Conservation (phyloP, 208 protist species). For the Leishmania mexicana region DNA sequence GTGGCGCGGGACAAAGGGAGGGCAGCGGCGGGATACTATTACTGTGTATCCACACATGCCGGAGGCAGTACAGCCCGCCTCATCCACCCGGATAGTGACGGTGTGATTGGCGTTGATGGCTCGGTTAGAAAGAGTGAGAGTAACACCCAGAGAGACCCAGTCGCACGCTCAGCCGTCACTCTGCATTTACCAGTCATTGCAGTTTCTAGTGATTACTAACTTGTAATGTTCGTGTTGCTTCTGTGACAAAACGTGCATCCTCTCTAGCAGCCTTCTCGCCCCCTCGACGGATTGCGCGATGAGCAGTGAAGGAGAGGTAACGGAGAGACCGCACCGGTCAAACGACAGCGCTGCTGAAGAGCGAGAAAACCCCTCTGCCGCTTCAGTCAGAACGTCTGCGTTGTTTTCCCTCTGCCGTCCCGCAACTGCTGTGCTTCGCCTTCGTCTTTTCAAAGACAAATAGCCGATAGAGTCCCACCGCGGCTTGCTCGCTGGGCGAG, state of each 20-base stretch:
- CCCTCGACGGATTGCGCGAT: background rate
- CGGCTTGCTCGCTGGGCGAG: slow-evolving; percentile 44
- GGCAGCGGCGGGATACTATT: background rate
- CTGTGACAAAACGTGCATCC: background rate
- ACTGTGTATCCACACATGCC: background rate
- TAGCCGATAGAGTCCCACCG: slow-evolving; percentile 51
- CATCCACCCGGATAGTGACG: background rate
- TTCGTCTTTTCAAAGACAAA: slow-evolving; percentile 68
- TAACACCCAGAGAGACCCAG: background rate
- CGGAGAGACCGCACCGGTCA: background rate
- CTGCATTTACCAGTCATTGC: too few species aligned
- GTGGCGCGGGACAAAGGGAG: background rate
- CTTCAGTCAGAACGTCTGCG: background rate
- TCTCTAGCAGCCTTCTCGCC: background rate
- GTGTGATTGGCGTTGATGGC: background rate
- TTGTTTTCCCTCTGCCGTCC: background rate
- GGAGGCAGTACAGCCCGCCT: background rate
- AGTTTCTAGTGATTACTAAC: background rate
- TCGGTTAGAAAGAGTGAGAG: background rate
- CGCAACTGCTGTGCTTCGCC: background rate
- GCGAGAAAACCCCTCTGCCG: background rate
- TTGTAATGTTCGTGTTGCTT: background rate
- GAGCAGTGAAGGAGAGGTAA: background rate
- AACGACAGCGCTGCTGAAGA: background rate
- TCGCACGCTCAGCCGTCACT: background rate